These are phyloP conservation scores for Astrocystis sublimbata DNA, from an alignment of 495 filamentous ascomycete genomes.

Conservation along the genomic window DNA sequence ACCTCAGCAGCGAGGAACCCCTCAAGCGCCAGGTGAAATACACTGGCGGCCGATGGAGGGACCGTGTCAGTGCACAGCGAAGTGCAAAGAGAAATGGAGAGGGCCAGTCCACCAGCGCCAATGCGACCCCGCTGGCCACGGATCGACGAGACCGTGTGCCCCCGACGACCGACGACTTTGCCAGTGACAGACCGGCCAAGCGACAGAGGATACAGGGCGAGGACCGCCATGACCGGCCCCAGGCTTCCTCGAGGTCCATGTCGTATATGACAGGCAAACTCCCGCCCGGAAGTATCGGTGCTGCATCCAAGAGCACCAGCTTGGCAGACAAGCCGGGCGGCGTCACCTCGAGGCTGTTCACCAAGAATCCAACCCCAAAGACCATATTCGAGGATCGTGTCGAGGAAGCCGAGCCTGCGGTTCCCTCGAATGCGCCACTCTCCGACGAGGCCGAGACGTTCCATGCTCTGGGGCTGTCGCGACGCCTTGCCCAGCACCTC, in stretches of 20 bases:
- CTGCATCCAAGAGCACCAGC: slow-evolving; percentile 26
- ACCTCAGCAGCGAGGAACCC: slow-evolving; percentile 63
- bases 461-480: slow-evolving; percentile 74
- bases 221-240: slow-evolving; percentile 5
- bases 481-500: slow-evolving; percentile 75
- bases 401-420: slow-evolving; percentile 53
- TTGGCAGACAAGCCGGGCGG: slow-evolving; percentile 39
- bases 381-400: slow-evolving; percentile 51
- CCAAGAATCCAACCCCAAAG: slow-evolving; percentile 74
- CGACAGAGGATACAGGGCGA: slow-evolving; percentile 38
- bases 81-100: slow-evolving; percentile 55
- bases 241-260: slow-evolving; percentile 23
- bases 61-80: slow-evolving; percentile 79
- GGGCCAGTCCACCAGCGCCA: slow-evolving; percentile 22
- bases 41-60: slow-evolving; percentile 89
- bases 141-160: slow-evolving; percentile 20
- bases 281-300: slow-evolving; percentile 12
- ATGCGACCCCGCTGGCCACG: slow-evolving; percentile 29
- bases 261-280: slow-evolving; percentile 20
- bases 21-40: slow-evolving; percentile 66
- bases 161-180: slow-evolving; percentile 24
- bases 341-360: slow-evolving; percentile 87
- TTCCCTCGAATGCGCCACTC: slow-evolving; percentile 96
- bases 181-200: slow-evolving; percentile 40
- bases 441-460: slow-evolving; percentile 80